These are phyloP conservation scores for Magnolia officinalis DNA, from an alignment of 164 flowering plant genomes.

Conservation along the genomic window DNA sequence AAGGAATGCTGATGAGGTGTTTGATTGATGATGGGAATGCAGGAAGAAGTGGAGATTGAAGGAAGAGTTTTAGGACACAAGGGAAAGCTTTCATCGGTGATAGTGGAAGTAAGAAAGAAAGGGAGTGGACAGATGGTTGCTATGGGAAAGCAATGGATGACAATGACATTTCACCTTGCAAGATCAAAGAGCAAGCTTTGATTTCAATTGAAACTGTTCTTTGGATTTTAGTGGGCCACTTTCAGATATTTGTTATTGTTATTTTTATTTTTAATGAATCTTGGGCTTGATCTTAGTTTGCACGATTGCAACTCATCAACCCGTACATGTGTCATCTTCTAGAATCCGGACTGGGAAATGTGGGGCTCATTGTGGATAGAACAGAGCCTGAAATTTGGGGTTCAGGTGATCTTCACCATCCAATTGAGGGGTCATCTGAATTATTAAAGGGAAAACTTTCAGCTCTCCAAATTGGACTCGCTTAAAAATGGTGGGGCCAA, in stretches of 20 bases:
- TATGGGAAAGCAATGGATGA: slow-evolving; percentile 44
- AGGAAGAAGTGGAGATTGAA: slow-evolving; percentile 45
- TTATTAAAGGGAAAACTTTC: too few relatives aligned
- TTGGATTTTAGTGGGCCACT: background rate
- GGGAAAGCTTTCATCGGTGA: slow-evolving; percentile 23
- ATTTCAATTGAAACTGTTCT: background rate
- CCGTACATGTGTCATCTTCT: too few relatives aligned
- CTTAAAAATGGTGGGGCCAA: too few relatives aligned
- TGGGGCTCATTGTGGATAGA: too few relatives aligned
- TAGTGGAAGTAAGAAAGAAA: slow-evolving; percentile 36
- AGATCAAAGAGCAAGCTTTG: background rate
- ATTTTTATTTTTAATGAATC: background rate
- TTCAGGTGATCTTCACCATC: too few relatives aligned
- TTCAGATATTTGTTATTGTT: background rate
- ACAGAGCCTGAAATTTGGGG: too few relatives aligned
- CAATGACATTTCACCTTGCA: background rate
- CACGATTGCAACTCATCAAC: too few relatives aligned
- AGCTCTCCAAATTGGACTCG: too few relatives aligned
- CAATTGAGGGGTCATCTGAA: too few relatives aligned
- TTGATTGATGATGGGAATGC: background rate
- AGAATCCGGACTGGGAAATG: too few relatives aligned
- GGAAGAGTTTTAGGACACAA: slow-evolving; percentile 23
- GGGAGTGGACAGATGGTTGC: slow-evolving; percentile 30
- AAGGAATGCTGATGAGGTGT: background rate
- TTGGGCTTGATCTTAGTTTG: too few relatives aligned